Conservation (phyloP, 2,329 filamentous ascomycete species). For the Microdochium bolleyi region DNA sequence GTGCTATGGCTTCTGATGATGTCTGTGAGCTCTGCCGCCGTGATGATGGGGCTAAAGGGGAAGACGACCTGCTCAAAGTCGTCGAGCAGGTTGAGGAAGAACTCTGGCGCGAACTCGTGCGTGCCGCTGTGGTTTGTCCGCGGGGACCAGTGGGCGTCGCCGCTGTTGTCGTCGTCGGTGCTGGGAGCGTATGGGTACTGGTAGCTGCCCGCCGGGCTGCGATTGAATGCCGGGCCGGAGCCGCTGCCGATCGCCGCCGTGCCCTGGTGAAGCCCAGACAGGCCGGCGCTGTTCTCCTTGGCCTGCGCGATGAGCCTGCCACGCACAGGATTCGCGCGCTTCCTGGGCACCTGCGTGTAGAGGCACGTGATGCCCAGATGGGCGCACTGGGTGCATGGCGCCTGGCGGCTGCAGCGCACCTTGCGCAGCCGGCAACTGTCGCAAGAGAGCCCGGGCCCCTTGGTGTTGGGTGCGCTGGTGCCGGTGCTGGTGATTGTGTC, state of each 20-base stretch:
- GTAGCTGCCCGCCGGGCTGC: neutral
- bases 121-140: neutral
- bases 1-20: constrained; percentile 25
- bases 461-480: neutral
- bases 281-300: constrained; percentile 16
- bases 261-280: neutral
- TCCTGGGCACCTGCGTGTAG: constrained; percentile 26
- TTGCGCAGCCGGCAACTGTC: constrained; percentile 10
- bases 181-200: neutral
- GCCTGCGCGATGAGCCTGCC: constrained; percentile 30
- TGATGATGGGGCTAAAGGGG: constrained; percentile 36
- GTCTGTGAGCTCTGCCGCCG: constrained; percentile 25
- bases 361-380: constrained; percentile 35
- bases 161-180: neutral
- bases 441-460: constrained; percentile 2
- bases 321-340: constrained; percentile 25
- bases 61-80: constrained; percentile 35
- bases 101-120: constrained; percentile 10
- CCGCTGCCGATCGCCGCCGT: neutral
- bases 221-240: neutral
- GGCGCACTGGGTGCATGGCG: constrained; percentile 30
- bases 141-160: neutral
- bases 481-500: neutral
- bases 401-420: constrained; percentile 25
- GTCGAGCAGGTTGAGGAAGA: constrained; percentile 32